Evolutionary conservation across 106 monocot species (phyloP).

Genomic region (Dendrobium chrysotoxum): DNA sequence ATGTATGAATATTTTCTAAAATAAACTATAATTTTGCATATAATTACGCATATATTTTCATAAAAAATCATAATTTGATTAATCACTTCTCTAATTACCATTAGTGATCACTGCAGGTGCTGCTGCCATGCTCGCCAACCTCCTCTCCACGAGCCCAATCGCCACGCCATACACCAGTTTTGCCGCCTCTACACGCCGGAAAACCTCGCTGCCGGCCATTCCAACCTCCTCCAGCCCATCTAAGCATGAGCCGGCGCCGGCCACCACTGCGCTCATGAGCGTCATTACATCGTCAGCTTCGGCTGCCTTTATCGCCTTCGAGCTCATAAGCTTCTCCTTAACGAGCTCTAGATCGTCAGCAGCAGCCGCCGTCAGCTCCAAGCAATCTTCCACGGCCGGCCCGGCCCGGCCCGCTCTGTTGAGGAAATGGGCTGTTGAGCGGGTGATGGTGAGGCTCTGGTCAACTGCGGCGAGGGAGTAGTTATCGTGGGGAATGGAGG

Average conservation of each 20-base stretch:
- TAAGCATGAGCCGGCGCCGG: background rate
- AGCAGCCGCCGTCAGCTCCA: background rate
- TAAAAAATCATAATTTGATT: background rate
- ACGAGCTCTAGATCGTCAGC: background rate
- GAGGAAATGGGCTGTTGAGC: background rate
- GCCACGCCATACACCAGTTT: background rate
- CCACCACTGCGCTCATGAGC: background rate
- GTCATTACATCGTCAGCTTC: background rate
- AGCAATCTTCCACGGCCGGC: background rate
- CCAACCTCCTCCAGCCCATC: background rate
- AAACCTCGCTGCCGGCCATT: background rate
- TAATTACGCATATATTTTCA: background rate
- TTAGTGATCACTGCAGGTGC: background rate
- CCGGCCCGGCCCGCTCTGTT: background rate
- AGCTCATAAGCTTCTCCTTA: background rate
- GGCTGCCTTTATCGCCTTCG: background rate
- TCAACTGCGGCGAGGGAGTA: background rate
- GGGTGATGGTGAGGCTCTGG: background rate
- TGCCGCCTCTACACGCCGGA: background rate
- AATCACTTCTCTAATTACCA: background rate
- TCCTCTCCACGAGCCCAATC: background rate
- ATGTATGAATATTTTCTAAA: too few relatives aligned
- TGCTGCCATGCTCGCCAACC: background rate
- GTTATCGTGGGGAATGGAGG: too few relatives aligned
- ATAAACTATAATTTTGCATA: background rate